Conservation (phyloP, 2,329 filamentous ascomycete genomes). For the Colletotrichum salicis region DNA sequence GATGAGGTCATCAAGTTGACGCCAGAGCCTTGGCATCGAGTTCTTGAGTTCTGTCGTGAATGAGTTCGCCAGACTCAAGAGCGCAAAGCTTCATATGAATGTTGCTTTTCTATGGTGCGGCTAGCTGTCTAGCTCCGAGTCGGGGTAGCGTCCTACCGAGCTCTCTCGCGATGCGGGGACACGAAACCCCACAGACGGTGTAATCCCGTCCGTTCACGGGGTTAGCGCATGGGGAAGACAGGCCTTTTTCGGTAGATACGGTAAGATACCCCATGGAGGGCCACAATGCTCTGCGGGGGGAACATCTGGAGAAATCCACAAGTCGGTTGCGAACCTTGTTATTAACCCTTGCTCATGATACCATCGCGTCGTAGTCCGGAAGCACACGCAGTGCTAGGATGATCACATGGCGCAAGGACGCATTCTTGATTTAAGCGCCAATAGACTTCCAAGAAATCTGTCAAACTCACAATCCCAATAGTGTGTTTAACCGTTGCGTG, state of each 20-base stretch:
- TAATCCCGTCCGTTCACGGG: slow-evolving; percentile 16
- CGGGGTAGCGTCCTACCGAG: slow-evolving; percentile 27
- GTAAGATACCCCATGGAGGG: slow-evolving; percentile 2
- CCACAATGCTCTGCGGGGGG: slow-evolving; percentile 3
- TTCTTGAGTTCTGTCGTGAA: background rate
- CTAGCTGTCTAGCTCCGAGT: slow-evolving; percentile 7
- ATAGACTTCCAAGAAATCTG: background rate
- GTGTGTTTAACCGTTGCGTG: background rate
- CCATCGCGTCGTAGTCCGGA: background rate
- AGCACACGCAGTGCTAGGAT: background rate
- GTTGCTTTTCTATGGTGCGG: slow-evolving; percentile 23
- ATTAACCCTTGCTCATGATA: background rate
- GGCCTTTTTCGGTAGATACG: background rate
- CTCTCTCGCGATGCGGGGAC: slow-evolving; percentile 11
- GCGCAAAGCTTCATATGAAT: background rate
- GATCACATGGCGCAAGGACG: background rate
- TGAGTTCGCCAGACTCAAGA: background rate
- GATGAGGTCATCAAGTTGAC: background rate
- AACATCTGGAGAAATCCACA: slow-evolving; percentile 2
- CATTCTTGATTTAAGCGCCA: background rate
- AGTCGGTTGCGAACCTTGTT: slow-evolving; percentile 1
- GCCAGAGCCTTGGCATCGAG: background rate
- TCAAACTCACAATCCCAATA: background rate
- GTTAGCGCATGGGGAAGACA: slow-evolving; percentile 19
- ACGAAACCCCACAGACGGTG: slow-evolving; percentile 9